Percentiles rank a stretch among this genome's conserved stretches.
These are phyloP conservation scores for Penicillium sp. DNA, from an alignment of 2,329 filamentous ascomycete species.

Conservation along the genomic window DNA sequence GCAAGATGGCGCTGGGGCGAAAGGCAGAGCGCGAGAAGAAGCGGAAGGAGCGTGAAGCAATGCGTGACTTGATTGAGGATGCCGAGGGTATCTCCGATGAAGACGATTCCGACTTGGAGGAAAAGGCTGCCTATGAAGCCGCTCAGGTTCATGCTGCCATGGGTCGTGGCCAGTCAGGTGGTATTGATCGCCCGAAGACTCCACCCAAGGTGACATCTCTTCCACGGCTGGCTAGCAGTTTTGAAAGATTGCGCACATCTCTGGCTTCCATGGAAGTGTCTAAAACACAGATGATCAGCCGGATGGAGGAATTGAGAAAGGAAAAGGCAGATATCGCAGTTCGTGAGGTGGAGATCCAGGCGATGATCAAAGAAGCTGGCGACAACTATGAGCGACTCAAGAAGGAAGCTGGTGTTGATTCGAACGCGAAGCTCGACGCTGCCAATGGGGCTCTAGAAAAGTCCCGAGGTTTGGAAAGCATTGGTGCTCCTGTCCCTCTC, in stretches of 20 bases:
- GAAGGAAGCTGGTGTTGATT: conserved; percentile 33
- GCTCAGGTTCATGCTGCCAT: conserved; percentile 81
- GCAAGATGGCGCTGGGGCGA: conserved; percentile 65
- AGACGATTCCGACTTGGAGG: conserved; percentile 55
- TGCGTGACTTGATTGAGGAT: conserved; percentile 71
- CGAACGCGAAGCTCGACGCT: conserved; percentile 19
- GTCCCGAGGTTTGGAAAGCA: conserved; percentile 32
- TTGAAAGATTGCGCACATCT: conserved; percentile 55
- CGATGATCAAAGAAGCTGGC: conserved; percentile 69
- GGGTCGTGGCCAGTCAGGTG: conserved; percentile 41
- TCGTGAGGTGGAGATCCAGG: conserved; percentile 71
- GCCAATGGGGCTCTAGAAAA: conserved; percentile 24
- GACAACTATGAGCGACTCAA: conserved; percentile 57
- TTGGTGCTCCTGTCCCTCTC: conserved; percentile 29
- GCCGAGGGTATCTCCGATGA: conserved; percentile 61
- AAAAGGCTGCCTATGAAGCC: conserved; percentile 72
- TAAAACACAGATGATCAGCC: conserved; percentile 51
- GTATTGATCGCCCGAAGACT: conserved; percentile 42
- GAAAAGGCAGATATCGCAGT: conserved; percentile 61
- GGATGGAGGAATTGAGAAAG: conserved; percentile 57
- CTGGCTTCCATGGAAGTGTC: conserved; percentile 56
- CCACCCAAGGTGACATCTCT: conserved; percentile 69
- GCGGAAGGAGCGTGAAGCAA: conserved; percentile 60
- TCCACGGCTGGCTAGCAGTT: conserved; percentile 60
- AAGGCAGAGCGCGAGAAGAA: conserved; percentile 67